Base-by-base conservation (phyloP, 2,329 filamentous ascomycete species). In the Fusarium nematophilum region DNA sequence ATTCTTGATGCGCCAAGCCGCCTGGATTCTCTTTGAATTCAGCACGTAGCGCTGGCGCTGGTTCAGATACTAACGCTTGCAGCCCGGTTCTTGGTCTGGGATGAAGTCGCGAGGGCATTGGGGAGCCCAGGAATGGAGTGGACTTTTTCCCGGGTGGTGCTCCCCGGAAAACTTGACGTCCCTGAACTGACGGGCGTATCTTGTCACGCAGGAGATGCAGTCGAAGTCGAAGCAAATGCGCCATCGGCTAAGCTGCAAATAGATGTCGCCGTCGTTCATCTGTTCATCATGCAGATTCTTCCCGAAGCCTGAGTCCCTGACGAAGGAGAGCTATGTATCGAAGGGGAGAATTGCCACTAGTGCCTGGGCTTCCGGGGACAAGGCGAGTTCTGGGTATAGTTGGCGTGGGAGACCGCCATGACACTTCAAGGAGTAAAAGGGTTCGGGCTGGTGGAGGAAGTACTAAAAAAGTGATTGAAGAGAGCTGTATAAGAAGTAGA, bases 261-360 rank as follows among this genome's bases (percentile, higher is more conserved):
- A 25, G 21, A 43, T 51, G 18, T 40, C 33, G n/a, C 17, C 18
- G 26, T 27, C 6, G 33, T 33, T 33, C 8, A 15, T 13, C 4
- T 27, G 6, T 37, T 13, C 34, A 11, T 26, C 29, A 14, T 21
- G 14, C 7, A 11, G 26, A 11, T 52, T 38, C 11, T 29, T 14
- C 9, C 25, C 17, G 33, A 52, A 55, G 21, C 47, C 39, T 18
- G 29, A 23, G 17, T 52, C 15, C 15, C 33, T 33, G 23, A 40
- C 25, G 29, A 39, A 33, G 13, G 47, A 18, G 3, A 55, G n/a
- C 47, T 39, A 55, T 9, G 15, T 11, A 14, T 5, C 5, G 10
- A 51, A n/a, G 9, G 31, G 8, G 13, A 8, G 9, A 3, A 2
- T 2, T 26, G 10, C n/a, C 5, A 55, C n/a, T 18, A 51, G 52